These are phyloP conservation scores for Scedosporium dehoogii DNA, from an alignment of 2,329 filamentous ascomycete species.

Conservation along the genomic window DNA sequence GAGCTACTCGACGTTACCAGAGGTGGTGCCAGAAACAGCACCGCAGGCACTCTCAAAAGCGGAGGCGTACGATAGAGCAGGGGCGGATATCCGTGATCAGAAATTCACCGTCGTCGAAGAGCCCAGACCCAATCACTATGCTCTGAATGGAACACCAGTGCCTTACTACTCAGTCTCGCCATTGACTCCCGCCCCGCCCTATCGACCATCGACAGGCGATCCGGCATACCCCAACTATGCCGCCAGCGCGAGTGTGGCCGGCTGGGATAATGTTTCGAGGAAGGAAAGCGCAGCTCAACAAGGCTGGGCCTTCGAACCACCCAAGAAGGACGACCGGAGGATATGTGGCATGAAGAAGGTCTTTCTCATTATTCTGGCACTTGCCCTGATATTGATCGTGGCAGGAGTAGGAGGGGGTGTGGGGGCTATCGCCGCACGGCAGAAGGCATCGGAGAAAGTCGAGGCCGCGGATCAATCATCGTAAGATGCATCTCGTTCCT, in stretches of 20 bases:
- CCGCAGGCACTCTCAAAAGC: conserved; percentile 1
- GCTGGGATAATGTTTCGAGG: background rate
- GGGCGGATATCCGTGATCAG: background rate
- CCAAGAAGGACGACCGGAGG: background rate
- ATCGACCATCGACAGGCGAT: background rate
- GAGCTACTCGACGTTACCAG: conserved; percentile 7
- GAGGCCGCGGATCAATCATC: background rate
- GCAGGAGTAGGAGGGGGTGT: conserved; percentile 3
- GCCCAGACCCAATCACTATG: background rate
- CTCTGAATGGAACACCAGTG: too few species aligned
- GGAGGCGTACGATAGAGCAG: conserved; percentile 1
- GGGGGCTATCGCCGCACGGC: background rate
- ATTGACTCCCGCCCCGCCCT: background rate
- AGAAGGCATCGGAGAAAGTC: background rate
- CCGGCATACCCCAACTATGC: background rate
- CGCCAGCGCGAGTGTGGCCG: background rate
- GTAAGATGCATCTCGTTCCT: background rate
- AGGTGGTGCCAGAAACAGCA: conserved; percentile 7
- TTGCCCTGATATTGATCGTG: background rate
- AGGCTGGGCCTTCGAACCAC: background rate
- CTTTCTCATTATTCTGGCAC: background rate
- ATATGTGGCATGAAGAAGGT: conserved; percentile 5
- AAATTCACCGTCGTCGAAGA: conserved; percentile 1
- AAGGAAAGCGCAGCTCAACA: background rate
- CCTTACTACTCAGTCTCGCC: background rate